Conservation (phyloP, 257 asterid genomes). For the Forsythia viridissima region DNA sequence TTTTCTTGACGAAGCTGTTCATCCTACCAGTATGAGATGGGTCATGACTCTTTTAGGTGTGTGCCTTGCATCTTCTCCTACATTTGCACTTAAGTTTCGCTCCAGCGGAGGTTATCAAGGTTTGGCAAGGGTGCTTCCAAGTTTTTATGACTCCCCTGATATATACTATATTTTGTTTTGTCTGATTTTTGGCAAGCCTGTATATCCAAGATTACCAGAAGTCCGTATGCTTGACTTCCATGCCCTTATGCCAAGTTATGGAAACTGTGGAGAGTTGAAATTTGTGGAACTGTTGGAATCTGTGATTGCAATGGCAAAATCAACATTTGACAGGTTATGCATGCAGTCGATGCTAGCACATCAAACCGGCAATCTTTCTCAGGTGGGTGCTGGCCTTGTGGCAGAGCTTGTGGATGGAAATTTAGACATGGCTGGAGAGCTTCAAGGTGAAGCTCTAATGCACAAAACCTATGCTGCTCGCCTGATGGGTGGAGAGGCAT, state of each 20-base stretch:
- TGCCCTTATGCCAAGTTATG: conserved; percentile 94
- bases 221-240: conserved; percentile 98
- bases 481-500: conserved; percentile 98
- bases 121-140: conserved; percentile 91
- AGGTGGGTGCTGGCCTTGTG: conserved; percentile 90
- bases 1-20: conserved; percentile 98
- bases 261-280: conserved; percentile 74
- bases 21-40: conserved; percentile 99
- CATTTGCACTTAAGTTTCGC: conserved; percentile 91
- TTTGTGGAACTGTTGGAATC: conserved; percentile 87
- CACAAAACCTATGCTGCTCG: conserved; percentile 99
- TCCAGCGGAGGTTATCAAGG: conserved; percentile 98
- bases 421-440: conserved; percentile 89
- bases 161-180: conserved; percentile 94
- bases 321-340: conserved; percentile 89
- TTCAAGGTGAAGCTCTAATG: conserved; percentile 99
- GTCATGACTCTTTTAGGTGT: conserved; percentile 98
- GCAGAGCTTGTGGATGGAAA: conserved; percentile 91
- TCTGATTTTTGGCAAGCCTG: conserved; percentile 95
- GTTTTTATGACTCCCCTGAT: conserved; percentile 97
- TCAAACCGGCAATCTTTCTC: conserved; percentile 89
- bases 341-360: conserved; percentile 87
- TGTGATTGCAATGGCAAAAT: conserved; percentile 94
- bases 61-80: conserved; percentile 93
- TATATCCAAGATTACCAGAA: conserved; percentile 97